A percentile compares a stretch with the other conserved stretches of the same genome.
Conservation (phyloP, 1,284 basidiomycete genomes). For the Tylopilus sp. region DNA sequence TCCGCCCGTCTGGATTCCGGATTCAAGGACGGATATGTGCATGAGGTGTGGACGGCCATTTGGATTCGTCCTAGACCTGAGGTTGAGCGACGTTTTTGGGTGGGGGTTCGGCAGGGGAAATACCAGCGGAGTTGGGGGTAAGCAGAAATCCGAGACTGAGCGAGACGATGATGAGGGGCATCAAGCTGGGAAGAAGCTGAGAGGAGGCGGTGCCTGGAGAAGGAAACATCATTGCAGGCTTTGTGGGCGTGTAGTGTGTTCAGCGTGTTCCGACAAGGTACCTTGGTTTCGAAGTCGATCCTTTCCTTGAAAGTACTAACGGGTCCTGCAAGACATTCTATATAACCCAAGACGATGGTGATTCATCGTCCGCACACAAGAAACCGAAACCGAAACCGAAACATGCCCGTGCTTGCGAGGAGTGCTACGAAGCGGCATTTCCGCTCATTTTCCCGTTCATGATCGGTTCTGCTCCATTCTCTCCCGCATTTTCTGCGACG, state of each 20-base stretch:
- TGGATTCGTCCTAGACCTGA: constrained; percentile 50
- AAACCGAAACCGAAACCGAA: constrained; percentile 59
- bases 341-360: constrained; percentile 50
- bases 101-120: constrained; percentile 25
- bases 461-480: constrained; percentile 15
- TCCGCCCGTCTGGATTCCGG: constrained; percentile 90
- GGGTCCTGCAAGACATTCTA: constrained; percentile 62
- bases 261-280: constrained; percentile 76
- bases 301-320: neutral
- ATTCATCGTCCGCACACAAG: constrained; percentile 35
- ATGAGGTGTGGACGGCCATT: constrained; percentile 79
- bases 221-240: constrained; percentile 86
- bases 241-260: constrained; percentile 85
- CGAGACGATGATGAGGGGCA: constrained; percentile 8
- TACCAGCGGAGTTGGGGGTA: constrained; percentile 10
- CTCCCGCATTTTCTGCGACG: constrained; percentile 2
- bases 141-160: constrained; percentile 11
- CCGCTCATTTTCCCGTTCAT: constrained; percentile 43
- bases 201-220: constrained; percentile 42
- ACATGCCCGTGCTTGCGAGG: constrained; percentile 75
- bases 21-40: constrained; percentile 73
- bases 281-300: constrained; percentile 6
- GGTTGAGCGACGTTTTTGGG: constrained; percentile 27
- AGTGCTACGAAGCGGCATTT: constrained; percentile 83
- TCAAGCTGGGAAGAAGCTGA: constrained; percentile 11